Conservation (phyloP, 495 filamentous ascomycete species). For the Melanomma pulvis-pyrius region DNA sequence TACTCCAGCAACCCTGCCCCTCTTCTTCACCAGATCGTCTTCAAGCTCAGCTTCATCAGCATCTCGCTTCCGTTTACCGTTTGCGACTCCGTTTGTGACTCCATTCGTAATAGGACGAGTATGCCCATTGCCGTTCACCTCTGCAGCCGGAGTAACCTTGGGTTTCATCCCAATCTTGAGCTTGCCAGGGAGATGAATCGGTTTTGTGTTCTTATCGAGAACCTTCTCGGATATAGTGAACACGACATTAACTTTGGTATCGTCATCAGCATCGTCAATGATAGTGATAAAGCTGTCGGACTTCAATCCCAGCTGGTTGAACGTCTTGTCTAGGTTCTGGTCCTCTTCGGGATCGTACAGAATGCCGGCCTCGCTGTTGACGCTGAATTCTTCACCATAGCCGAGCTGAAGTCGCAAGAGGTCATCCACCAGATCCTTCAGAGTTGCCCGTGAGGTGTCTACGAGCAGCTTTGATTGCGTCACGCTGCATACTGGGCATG, state of each 20-base stretch:
- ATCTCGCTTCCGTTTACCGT: constrained; percentile 37
- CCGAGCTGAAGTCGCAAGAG: constrained; percentile 70
- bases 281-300: constrained; percentile 79
- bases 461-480: constrained; percentile 66
- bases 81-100: constrained; percentile 2
- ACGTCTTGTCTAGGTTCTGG: constrained; percentile 78
- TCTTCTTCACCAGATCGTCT: constrained; percentile 53
- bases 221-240: constrained; percentile 58
- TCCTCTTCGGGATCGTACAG: constrained; percentile 89
- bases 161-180: constrained; percentile 58
- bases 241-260: constrained; percentile 81
- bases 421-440: constrained; percentile 78
- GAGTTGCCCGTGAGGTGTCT: constrained; percentile 72
- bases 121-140: constrained; percentile 48
- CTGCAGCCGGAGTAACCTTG: not conserved
- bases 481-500: constrained; percentile 80
- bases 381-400: constrained; percentile 80
- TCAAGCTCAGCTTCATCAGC: constrained; percentile 49
- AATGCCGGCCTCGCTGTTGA: constrained; percentile 70
- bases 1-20: constrained; percentile 44
- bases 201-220: constrained; percentile 48
- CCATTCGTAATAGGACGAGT: constrained; percentile 21
- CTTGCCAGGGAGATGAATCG: constrained; percentile 50
- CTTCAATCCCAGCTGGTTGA: constrained; percentile 74
- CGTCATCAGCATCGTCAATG: constrained; percentile 80